Conservation (phyloP, 2,329 filamentous ascomycete species). For the Ceratocystis cacaofunesta region DNA sequence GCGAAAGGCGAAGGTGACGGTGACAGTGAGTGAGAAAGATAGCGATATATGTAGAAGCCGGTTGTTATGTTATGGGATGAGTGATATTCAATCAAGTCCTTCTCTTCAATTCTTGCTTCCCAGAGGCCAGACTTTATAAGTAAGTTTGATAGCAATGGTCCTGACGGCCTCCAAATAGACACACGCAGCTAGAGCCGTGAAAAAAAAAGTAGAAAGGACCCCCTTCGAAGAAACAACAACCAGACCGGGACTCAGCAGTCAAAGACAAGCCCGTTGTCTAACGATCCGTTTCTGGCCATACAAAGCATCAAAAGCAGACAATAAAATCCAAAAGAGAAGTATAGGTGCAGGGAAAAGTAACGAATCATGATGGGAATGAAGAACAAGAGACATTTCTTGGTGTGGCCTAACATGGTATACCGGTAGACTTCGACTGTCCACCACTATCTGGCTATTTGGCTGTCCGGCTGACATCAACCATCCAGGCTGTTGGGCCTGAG, state of each 20-base stretch:
- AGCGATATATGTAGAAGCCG: not conserved
- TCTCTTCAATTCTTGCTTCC: not conserved
- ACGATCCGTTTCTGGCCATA: not conserved
- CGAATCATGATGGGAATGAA: not conserved
- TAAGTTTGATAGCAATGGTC: not conserved
- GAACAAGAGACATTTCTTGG: not conserved
- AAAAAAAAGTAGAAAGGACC: not conserved
- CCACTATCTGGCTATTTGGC: not conserved
- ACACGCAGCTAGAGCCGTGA: not conserved
- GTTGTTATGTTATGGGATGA: not conserved
- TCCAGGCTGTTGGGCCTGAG: not conserved
- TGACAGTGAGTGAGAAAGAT: not conserved
- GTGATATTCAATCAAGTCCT: not conserved
- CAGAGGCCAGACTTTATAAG: not conserved
- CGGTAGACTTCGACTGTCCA: not conserved
- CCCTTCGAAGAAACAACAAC: not conserved
- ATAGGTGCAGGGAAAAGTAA: not conserved
- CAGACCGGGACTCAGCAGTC: not conserved
- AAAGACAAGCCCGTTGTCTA: slow-evolving; percentile 4
- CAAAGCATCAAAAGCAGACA: not conserved
- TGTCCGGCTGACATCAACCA: not conserved
- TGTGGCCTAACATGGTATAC: not conserved
- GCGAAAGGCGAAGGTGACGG: not conserved
- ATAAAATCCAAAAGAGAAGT: not conserved
- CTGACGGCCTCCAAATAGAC: not conserved